phyloP scores from a whole-genome alignment of 805 yeast genomes.

The Naumovozyma dairenensis region DNA sequence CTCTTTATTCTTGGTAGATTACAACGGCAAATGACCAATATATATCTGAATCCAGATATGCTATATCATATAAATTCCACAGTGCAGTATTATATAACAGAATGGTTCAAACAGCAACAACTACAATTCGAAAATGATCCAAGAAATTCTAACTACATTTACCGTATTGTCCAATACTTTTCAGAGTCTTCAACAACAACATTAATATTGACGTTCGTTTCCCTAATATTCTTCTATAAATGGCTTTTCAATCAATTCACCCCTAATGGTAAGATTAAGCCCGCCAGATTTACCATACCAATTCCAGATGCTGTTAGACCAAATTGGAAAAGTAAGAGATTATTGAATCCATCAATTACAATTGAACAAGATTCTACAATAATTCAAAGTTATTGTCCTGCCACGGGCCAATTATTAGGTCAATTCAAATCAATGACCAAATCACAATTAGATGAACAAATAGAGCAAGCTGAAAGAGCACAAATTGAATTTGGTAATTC shows the following conservation, averaged over 20 bases:
- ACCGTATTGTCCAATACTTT: no score
- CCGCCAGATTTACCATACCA: conserved; percentile 14
- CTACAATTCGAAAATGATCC: no score
- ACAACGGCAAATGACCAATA: conserved; percentile 18
- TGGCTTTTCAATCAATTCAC: no score
- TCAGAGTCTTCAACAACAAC: no score
- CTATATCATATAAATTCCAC: conserved; percentile 21
- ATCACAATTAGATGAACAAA: conserved; percentile 60
- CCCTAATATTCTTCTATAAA: no score
- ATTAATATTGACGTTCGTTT: no score
- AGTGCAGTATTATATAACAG: conserved; percentile 31
- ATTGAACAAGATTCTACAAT: conserved; percentile 52
- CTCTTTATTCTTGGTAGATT: not conserved
- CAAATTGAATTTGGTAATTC: conserved; percentile 32
- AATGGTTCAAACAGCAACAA: conserved; percentile 69
- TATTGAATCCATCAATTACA: conserved; percentile 42
- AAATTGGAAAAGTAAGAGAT: conserved; percentile 81
- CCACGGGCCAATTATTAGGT: conserved; percentile 86
- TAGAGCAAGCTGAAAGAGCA: conserved; percentile 32
- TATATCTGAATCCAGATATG: conserved; percentile 20
- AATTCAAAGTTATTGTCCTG: conserved; percentile 88
- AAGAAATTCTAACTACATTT: no score
- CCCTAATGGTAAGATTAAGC: no score
- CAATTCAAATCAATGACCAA: conserved; percentile 52
- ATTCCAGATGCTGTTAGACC: conserved; percentile 30